Percentiles rank a stretch among this genome's conserved stretches.
phyloP scores from a whole-genome alignment of 2,329 filamentous ascomycete genomes.

The Ilyonectria robusta region DNA sequence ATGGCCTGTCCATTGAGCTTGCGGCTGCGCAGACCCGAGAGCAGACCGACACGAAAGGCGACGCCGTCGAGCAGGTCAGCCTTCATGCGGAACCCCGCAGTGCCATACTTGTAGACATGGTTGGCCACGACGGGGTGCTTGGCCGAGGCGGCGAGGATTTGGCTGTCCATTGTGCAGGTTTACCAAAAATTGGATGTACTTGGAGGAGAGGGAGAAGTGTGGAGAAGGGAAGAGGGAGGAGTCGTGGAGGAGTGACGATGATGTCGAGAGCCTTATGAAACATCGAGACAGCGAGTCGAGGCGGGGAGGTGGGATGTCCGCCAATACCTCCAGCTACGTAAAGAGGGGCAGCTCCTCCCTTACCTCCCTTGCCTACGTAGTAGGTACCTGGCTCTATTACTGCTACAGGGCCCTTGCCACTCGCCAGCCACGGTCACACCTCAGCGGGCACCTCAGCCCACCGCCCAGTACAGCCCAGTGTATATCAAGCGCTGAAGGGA shows the following conservation, averaged over 20 bases:
- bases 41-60: slow-evolving; percentile 90
- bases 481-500: not conserved
- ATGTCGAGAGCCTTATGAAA: slow-evolving; percentile 44
- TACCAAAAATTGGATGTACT: slow-evolving; percentile 13
- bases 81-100: slow-evolving; percentile 78
- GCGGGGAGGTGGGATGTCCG: slow-evolving; percentile 20
- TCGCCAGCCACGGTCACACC: slow-evolving; percentile 18
- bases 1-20: slow-evolving; percentile 93
- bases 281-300: slow-evolving; percentile 35
- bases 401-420: not conserved
- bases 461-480: slow-evolving; percentile 1
- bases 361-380: not conserved
- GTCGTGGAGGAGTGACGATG: slow-evolving; percentile 30
- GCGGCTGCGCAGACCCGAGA: slow-evolving; percentile 89
- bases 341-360: slow-evolving; percentile 17
- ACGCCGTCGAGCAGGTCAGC: slow-evolving; percentile 90
- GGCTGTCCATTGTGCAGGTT: slow-evolving; percentile 63
- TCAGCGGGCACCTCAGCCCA: slow-evolving; percentile 17
- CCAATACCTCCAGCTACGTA: not conserved
- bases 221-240: slow-evolving; percentile 12
- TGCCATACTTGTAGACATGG: slow-evolving; percentile 75
- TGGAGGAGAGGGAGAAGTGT: slow-evolving; percentile 21
- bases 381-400: not conserved
- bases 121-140: slow-evolving; percentile 72
- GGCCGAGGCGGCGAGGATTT: slow-evolving; percentile 72